A percentile compares a stretch with the other conserved stretches of the same genome.
phyloP scores from a whole-genome alignment of 2,329 filamentous ascomycete genomes.

The Xenoacremonium recifei region DNA sequence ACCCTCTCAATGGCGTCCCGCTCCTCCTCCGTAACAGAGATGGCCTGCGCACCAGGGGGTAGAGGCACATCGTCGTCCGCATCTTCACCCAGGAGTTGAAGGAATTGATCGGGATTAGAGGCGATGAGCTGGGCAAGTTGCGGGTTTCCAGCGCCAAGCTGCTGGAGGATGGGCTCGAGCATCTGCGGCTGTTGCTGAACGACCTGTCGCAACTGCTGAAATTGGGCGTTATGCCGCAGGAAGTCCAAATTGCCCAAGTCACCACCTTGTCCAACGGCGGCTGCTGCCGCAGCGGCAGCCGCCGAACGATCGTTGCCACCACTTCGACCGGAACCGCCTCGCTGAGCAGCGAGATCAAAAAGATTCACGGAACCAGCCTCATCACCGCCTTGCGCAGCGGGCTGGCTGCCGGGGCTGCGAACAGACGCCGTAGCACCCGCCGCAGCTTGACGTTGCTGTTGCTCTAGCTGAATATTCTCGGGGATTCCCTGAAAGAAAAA shows the following conservation, averaged over 20 bases:
- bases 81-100: conserved; percentile 86
- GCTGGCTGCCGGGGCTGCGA: conserved; percentile 35
- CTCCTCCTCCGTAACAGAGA: conserved; percentile 93
- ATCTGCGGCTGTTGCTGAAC: conserved; percentile 98
- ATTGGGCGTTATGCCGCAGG: conserved; percentile 91
- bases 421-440: conserved; percentile 39
- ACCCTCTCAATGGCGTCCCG: conserved; percentile 95
- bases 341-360: conserved; percentile 88
- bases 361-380: conserved; percentile 77
- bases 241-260: conserved; percentile 84
- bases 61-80: conserved; percentile 79
- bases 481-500: conserved; percentile 72
- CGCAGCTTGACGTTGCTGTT: conserved; percentile 49
- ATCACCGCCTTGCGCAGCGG: conserved; percentile 46
- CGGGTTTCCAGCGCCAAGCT: conserved; percentile 92
- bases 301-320: conserved; percentile 38
- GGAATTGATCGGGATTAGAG: conserved; percentile 88
- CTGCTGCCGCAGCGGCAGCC: conserved; percentile 45
- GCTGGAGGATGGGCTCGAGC: conserved; percentile 96
- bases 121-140: conserved; percentile 91
- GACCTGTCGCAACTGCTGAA: conserved; percentile 94
- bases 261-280: conserved; percentile 49
- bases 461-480: conserved; percentile 74
- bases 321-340: conserved; percentile 47
- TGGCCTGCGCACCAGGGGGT: conserved; percentile 84